Evolutionary conservation across 1,284 basidiomycete species (phyloP).

Genomic region (Apiotrichum brassicae): DNA sequence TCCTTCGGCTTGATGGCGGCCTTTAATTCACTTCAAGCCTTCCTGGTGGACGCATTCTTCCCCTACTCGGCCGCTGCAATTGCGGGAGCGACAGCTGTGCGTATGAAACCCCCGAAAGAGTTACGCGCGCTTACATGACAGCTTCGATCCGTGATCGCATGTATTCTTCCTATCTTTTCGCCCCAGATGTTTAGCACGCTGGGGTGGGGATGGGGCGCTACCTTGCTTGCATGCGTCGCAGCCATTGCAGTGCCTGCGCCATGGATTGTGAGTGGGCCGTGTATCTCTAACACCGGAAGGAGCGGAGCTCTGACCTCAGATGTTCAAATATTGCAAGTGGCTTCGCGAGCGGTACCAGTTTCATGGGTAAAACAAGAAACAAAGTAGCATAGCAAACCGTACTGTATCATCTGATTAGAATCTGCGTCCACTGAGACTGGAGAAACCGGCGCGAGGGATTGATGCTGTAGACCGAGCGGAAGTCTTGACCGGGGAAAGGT

Average conservation of each 20-base stretch:
- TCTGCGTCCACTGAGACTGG: neutral
- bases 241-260: conserved; percentile 47
- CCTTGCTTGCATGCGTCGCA: conserved; percentile 44
- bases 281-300: neutral
- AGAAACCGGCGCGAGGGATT: conserved; percentile 34
- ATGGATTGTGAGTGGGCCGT: conserved; percentile 27
- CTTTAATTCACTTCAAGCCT: conserved; percentile 47
- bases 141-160: conserved; percentile 43
- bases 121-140: too few species aligned
- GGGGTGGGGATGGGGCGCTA: conserved; percentile 49
- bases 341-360: conserved; percentile 44
- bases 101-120: too few species aligned
- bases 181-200: conserved; percentile 46
- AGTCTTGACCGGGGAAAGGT: conserved; percentile 30
- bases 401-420: neutral
- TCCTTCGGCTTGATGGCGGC: conserved; percentile 44
- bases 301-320: conserved; percentile 15
- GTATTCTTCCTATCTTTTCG: conserved; percentile 47
- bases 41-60: conserved; percentile 49
- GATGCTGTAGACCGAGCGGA: conserved; percentile 8
- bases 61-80: conserved; percentile 50
- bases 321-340: conserved; percentile 45
- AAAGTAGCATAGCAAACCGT: neutral
- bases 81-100: conserved; percentile 43
- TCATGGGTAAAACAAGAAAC: conserved; percentile 7